Base-by-base conservation (phyloP, 495 filamentous ascomycete genomes). In the Hamigera avellanea region DNA sequence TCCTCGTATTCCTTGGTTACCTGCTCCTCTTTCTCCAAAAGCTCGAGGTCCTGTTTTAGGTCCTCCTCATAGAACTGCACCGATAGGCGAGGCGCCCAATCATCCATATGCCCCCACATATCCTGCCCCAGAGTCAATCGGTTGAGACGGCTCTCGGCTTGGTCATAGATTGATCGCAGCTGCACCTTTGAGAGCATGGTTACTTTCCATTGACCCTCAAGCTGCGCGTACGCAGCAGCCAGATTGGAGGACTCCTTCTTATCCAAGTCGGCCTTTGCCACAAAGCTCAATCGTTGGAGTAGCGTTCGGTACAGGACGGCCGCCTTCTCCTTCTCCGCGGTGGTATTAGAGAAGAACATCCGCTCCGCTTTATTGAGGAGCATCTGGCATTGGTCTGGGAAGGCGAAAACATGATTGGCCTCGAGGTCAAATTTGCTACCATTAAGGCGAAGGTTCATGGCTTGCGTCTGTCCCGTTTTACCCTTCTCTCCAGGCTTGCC, bases 361-460 rank as follows among this genome's bases (percentile, higher is more conserved):
- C 27, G 12, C 15, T 38, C 19, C 2, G 36, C 36, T n/a, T 18
- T 30, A 15, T 38, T 32, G 5, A 38, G 26, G 2, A 38, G 14
- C 36, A 38, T 38, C 36, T 31, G 36, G 36, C 23, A 38, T 30
- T 38, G 36, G 10, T 38, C 26, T 10, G 36, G 36, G 27, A 38
- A 38, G 2, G 27, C 26, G 19, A 29, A 38, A 8, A 21, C 36
- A 13, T 38, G 36, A 4, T 8, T 31, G 12, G 17, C 17, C 8
- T 38, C 9, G 1, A 29, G 27, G 36, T 38, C 26, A 2, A 17
- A 1, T 6, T 2, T 13, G 10, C 14, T 17, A 8, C 36, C 36
- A 30, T 38, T 13, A 10, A 38, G 17, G 14, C 2, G 18, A 14
- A 31, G 25, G 12, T 30, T 32, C 15, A 12, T 7, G 14, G 19